Evolutionary conservation across 2,329 filamentous ascomycete genomes (phyloP).

Genomic region (Neofusicoccum parvum): DNA sequence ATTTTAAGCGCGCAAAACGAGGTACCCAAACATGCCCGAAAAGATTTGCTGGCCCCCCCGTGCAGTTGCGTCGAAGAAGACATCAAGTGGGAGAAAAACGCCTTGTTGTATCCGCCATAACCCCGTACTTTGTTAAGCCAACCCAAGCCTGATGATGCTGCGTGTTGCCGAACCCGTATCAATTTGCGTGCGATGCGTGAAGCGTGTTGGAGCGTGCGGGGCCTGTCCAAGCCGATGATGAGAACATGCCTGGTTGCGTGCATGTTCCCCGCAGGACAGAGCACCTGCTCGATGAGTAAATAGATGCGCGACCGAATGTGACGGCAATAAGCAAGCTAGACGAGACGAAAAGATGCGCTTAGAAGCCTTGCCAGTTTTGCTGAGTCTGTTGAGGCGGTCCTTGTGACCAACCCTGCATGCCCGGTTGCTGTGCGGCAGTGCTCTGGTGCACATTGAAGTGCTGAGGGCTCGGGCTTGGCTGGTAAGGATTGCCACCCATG

Average conservation of each 20-base stretch:
- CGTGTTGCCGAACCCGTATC: slow-evolving; percentile 14
- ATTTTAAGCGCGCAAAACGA: background rate
- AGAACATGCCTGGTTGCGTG: background rate
- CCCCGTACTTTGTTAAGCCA: slow-evolving; percentile 10
- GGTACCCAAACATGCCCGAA: slow-evolving; percentile 20
- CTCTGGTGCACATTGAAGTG: slow-evolving; percentile 46
- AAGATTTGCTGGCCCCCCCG: slow-evolving; percentile 8
- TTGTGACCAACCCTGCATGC: slow-evolving; percentile 55
- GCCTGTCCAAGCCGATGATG: background rate
- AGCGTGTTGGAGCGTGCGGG: background rate
- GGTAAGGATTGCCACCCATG: slow-evolving; percentile 52
- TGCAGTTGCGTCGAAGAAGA: slow-evolving; percentile 9
- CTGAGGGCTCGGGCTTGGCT: slow-evolving; percentile 50
- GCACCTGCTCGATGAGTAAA: background rate
- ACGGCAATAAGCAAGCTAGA: background rate
- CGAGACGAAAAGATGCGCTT: slow-evolving; percentile 23
- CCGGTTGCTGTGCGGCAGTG: slow-evolving; percentile 48
- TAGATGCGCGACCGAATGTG: background rate
- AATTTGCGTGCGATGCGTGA: slow-evolving; percentile 18
- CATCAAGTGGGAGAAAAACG: background rate
- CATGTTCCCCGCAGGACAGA: too few relatives aligned
- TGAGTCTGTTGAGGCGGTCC: slow-evolving; percentile 39
- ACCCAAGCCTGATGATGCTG: slow-evolving; percentile 12
- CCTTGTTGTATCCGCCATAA: slow-evolving; percentile 13
- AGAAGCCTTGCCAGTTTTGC: slow-evolving; percentile 42